These are phyloP conservation scores for Mortierella sp. DNA, from an alignment of 371 early-diverging fungal genomes.

Conservation along the genomic window DNA sequence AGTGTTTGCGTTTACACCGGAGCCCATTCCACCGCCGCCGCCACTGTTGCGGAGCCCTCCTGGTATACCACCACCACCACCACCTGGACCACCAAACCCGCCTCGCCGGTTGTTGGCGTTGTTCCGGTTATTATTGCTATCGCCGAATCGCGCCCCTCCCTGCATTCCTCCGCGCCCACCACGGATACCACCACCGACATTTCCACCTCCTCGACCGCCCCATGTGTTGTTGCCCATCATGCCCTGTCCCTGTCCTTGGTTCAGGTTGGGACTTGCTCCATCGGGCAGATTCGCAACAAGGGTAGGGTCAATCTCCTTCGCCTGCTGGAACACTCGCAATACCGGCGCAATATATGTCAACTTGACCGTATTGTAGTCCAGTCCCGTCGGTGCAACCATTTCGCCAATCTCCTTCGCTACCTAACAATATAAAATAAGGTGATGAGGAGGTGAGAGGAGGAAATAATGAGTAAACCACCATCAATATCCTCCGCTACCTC, in stretches of 20 bases:
- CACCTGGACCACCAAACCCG: constrained; percentile 15
- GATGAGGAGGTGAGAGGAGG: not conserved
- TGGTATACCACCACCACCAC: constrained; percentile 13
- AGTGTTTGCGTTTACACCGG: constrained; percentile 12
- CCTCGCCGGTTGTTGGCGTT: constrained; percentile 10
- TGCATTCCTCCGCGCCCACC: constrained; percentile 18
- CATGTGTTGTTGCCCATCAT: constrained; percentile 4
- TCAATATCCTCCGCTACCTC: too few relatives aligned
- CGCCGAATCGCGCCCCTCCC: constrained; percentile 4
- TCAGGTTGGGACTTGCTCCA: constrained; percentile 24
- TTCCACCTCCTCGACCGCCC: constrained; percentile 18
- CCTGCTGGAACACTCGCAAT: constrained; percentile 19
- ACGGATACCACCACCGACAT: constrained; percentile 15
- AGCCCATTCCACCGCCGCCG: constrained; percentile 3
- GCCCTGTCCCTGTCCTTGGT: constrained; percentile 22
- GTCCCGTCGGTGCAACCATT: constrained; percentile 56
- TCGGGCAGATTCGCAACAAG: not conserved
- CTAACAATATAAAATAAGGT: constrained; percentile 8
- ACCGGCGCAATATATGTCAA: constrained; percentile 62
- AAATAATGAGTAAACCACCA: too few relatives aligned
- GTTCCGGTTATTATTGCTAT: not conserved
- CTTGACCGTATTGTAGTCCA: constrained; percentile 90
- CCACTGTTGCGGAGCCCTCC: constrained; percentile 24
- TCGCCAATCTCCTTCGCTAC: constrained; percentile 41
- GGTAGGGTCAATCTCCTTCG: not conserved